Percentiles rank a stretch among this genome's conserved stretches.
Evolutionary conservation across 1,284 basidiomycete species (phyloP).

Genomic region (Fomitiporia mediterranea): DNA sequence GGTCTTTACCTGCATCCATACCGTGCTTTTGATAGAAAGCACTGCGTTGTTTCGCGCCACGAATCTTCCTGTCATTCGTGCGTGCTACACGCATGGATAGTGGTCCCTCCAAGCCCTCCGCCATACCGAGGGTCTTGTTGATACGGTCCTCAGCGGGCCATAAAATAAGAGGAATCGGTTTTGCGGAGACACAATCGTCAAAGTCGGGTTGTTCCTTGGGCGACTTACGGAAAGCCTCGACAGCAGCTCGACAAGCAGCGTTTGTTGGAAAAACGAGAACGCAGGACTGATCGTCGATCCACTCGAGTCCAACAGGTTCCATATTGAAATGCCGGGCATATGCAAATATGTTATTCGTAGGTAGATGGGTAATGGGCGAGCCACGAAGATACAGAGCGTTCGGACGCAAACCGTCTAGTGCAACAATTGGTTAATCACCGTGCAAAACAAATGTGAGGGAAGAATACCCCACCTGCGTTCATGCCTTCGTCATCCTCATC

Average conservation of each 20-base stretch:
- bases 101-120: constrained; percentile 55
- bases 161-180: constrained; percentile 60
- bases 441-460: constrained; percentile 8
- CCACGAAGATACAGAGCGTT: constrained; percentile 71
- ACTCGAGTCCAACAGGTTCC: constrained; percentile 65
- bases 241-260: constrained; percentile 46
- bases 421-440: background rate
- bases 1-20: constrained; percentile 53
- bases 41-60: constrained; percentile 61
- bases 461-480: constrained; percentile 35
- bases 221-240: constrained; percentile 46
- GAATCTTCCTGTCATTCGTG: constrained; percentile 65
- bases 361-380: constrained; percentile 62
- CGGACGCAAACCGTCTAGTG: constrained; percentile 31
- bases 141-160: constrained; percentile 79
- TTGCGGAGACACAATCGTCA: constrained; percentile 55
- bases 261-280: constrained; percentile 65
- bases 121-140: constrained; percentile 58
- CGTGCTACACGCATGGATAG: constrained; percentile 71
- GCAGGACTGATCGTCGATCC: constrained; percentile 76
- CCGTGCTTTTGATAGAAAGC: constrained; percentile 75
- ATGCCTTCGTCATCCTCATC: constrained; percentile 40
- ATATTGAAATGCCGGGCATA: constrained; percentile 71
- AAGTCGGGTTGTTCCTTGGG: constrained; percentile 46
- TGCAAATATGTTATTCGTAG: constrained; percentile 67